Evolutionary conservation across 306 rosid genomes (phyloP), one percentile per base, ranked within the genome.

Genomic region (Pueraria montana): DNA sequence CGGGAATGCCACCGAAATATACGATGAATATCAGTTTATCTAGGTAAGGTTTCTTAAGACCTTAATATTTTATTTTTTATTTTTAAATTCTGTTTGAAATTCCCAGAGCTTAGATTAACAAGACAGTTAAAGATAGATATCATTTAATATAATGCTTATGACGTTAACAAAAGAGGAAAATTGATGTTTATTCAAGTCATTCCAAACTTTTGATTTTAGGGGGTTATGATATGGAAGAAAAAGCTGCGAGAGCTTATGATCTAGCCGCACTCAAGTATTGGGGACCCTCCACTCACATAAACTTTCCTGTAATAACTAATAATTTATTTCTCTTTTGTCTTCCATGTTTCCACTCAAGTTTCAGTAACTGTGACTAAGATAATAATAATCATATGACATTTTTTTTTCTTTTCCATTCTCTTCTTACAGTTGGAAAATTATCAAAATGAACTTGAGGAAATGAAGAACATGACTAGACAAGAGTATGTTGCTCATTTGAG

Each of bases 241-340:
- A 94, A 88, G 98, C 97, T 78, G 97, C 97, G 21, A 91, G 94
- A 87, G 94, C 98, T 78, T 92, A 94, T 86, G 98, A 94, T 90
- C 93, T 88, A 67, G 98, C 98, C 9, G 97, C 98, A 81, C 94
- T 94, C 87, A 94, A 94, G 96, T 94, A 94, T 79, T 94, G 98
- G 98, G 98, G 97, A 64, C 94, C 97, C 87, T 91, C 97, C 85
- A 92, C 97, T 84, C 97, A 94, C 79, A 90, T 92, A 76, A 94
- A 94, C 86, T 92, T 91, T 87, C 92, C 97, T 70, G 98, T 94
- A 90, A 85, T 84, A 66, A 26, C 45, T 18, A 49, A 74, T 53
- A 64, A 27, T 42, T 66, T 42, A 20, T 49, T 69, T 63, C 21
- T n/a, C 74, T 59, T 66, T 84, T 67, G 10, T 36, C 72, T 74